Evolutionary conservation across 2,329 filamentous ascomycete genomes (phyloP).

Genomic region (Stachybotrys chartarum): DNA sequence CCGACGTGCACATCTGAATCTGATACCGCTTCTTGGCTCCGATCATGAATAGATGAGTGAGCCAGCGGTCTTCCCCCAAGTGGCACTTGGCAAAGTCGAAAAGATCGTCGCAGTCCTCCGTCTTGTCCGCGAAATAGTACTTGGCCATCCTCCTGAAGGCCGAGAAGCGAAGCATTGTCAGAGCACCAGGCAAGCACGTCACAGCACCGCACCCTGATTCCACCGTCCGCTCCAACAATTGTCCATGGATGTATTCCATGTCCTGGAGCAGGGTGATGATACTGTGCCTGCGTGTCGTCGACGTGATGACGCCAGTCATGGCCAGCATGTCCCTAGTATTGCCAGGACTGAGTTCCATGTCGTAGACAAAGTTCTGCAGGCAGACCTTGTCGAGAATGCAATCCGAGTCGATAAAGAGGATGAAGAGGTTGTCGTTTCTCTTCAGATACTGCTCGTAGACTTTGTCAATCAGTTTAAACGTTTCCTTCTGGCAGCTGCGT

Average conservation of each 20-base stretch:
- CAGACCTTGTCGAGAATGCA: constrained; percentile 89
- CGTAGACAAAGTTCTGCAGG: constrained; percentile 95
- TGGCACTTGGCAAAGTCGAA: constrained; percentile 97
- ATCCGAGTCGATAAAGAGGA: constrained; percentile 95
- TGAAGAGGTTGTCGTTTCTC: constrained; percentile 85
- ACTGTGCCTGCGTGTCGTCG: constrained; percentile 80
- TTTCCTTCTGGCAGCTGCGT: constrained; percentile 85
- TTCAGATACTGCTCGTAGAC: constrained; percentile 84
- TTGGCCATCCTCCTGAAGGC: constrained; percentile 96
- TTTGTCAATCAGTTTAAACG: constrained; percentile 87
- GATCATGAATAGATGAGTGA: constrained; percentile 98
- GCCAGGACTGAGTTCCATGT: constrained; percentile 95
- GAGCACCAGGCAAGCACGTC: constrained; percentile 88
- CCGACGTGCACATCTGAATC: constrained; percentile 95
- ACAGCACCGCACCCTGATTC: constrained; percentile 92
- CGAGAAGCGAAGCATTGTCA: constrained; percentile 92
- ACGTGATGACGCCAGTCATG: constrained; percentile 96
- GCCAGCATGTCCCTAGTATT: constrained; percentile 90
- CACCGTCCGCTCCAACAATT: constrained; percentile 91
- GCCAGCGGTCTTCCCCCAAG: constrained; percentile 90
- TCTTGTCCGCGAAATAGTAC: constrained; percentile 97
- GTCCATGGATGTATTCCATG: constrained; percentile 97
- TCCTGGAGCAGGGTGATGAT: constrained; percentile 91
- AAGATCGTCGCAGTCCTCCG: constrained; percentile 88
- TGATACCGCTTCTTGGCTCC: constrained; percentile 88